phyloP scores from a whole-genome alignment of 768 basidiomycete species.

The Gymnopilus dilepis region DNA sequence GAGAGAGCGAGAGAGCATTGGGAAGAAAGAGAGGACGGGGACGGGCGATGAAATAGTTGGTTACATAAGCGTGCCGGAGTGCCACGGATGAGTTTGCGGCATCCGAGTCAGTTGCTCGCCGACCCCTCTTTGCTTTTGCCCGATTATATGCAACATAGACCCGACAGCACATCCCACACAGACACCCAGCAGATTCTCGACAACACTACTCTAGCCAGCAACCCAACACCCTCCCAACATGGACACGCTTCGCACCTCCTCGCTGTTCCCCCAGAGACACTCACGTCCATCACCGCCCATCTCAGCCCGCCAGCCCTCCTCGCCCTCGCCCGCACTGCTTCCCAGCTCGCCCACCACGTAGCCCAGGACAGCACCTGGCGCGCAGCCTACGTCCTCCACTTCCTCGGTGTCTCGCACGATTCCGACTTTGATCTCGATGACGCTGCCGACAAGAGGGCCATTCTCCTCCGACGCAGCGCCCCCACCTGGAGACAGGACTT shows the following conservation, averaged over 20 bases:
- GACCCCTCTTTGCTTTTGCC: conserved; percentile 5
- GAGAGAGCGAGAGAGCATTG: conserved; percentile 70
- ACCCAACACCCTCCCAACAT: conserved; percentile 34
- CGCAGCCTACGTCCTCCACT: conserved; percentile 72
- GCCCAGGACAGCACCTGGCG: conserved; percentile 83
- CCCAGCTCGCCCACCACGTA: conserved; percentile 64
- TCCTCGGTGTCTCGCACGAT: conserved; percentile 71
- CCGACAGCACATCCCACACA: conserved; percentile 46
- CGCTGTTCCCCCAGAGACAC: conserved; percentile 69
- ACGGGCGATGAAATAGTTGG: background rate
- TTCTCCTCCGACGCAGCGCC: conserved; percentile 58
- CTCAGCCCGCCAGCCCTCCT: conserved; percentile 69
- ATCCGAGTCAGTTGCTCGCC: background rate
- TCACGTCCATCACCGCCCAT: conserved; percentile 77
- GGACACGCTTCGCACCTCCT: conserved; percentile 37
- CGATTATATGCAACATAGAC: conserved; percentile 75
- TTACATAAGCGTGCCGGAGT: background rate
- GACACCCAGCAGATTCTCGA: conserved; percentile 29
- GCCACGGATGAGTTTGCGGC: background rate
- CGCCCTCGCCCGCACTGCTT: conserved; percentile 58
- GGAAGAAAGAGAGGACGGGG: conserved; percentile 21
- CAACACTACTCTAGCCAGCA: conserved; percentile 32
- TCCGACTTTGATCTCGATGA: conserved; percentile 48
- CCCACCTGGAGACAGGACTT: conserved; percentile 75
- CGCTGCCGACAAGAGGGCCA: conserved; percentile 9